phyloP scores from a whole-genome alignment of 805 yeast species.

The Wickerhamiella musiphila region DNA sequence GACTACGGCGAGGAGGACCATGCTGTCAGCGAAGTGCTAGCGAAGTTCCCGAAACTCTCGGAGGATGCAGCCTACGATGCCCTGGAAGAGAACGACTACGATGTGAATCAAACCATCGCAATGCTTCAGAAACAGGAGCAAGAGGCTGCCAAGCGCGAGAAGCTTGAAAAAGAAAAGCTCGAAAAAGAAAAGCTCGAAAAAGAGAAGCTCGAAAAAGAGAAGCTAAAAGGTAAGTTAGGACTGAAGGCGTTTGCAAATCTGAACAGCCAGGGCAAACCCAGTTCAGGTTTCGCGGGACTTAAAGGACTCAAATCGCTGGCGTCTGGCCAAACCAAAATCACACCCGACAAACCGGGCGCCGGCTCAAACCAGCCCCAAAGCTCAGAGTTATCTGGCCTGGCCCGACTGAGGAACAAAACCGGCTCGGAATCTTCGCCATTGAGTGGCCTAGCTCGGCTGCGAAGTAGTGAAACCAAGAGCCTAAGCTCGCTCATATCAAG shows the following conservation, averaged over 20 bases:
- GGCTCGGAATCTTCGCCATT: neutral
- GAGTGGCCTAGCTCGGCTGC: neutral
- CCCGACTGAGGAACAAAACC: neutral
- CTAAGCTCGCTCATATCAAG: neutral
- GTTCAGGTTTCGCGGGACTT: neutral
- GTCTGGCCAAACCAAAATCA: neutral
- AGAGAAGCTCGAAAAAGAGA: slow-evolving; percentile 8
- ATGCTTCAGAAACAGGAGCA: slow-evolving; percentile 9
- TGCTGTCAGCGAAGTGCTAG: slow-evolving; percentile 12
- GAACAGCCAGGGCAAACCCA: no score
- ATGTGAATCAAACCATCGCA: slow-evolving; percentile 15
- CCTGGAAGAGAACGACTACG: slow-evolving; percentile 14
- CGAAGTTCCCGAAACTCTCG: slow-evolving; percentile 8
- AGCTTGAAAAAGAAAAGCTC: neutral
- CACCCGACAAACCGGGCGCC: neutral
- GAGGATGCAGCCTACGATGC: slow-evolving; percentile 13
- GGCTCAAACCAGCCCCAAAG: neutral
- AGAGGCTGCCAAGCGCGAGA: slow-evolving; percentile 2
- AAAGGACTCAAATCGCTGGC: neutral
- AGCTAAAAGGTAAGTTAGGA: slow-evolving; percentile 2
- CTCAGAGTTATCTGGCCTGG: neutral
- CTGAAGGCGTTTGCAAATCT: no score
- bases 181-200: neutral
- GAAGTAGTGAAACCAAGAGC: neutral
- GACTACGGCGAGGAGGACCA: slow-evolving; percentile 13